Evolutionary conservation across 768 basidiomycete species (phyloP).

Genomic region (Naganishia friedmannii): DNA sequence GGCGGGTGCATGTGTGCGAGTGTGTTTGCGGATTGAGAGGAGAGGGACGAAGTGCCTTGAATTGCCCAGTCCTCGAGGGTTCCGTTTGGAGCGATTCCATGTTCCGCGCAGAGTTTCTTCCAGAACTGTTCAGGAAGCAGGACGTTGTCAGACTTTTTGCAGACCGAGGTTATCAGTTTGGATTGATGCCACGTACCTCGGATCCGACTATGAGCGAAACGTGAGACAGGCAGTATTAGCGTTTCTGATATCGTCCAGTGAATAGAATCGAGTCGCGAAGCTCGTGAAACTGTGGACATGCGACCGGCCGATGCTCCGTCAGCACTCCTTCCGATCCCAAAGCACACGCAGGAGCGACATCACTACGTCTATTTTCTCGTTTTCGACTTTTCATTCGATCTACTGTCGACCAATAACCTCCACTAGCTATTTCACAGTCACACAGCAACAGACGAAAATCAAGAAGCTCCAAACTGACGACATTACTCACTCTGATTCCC

Average conservation of each 20-base stretch:
- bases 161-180: background rate
- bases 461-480: background rate
- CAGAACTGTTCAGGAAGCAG: constrained; percentile 63
- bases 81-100: constrained; percentile 93
- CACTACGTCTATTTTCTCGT: too few relatives aligned
- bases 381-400: too few relatives aligned
- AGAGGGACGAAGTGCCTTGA: constrained; percentile 23
- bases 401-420: background rate
- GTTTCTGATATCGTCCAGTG: too few relatives aligned
- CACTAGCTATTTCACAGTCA: background rate
- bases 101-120: constrained; percentile 96
- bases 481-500: constrained; percentile 76
- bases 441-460: background rate
- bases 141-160: too few relatives aligned
- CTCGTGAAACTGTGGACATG: too few relatives aligned
- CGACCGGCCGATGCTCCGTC: too few relatives aligned
- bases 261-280: too few relatives aligned
- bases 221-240: background rate
- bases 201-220: constrained; percentile 70
- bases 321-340: too few relatives aligned
- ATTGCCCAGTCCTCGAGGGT: constrained; percentile 93
- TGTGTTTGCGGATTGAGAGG: constrained; percentile 27
- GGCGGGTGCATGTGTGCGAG: constrained; percentile 23
- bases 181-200: constrained; percentile 51
- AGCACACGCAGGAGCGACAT: too few relatives aligned